Conservation (phyloP, 257 asterid species). For the Ophiorrhiza pumila region DNA sequence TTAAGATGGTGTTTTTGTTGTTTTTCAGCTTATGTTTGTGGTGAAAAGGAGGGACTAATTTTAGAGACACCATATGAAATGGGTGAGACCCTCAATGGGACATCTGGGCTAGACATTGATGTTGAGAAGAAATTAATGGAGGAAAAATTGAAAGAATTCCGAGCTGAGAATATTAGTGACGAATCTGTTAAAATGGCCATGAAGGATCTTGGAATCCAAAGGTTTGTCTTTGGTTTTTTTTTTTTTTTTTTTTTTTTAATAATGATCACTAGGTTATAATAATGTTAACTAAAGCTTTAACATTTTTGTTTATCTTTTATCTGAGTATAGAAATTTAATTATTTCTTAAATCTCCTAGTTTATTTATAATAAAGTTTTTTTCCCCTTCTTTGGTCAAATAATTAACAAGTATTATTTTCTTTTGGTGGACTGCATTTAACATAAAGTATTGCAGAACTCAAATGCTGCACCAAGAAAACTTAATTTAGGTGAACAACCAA, state of each 20-base stretch:
- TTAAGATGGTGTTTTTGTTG: too few relatives aligned
- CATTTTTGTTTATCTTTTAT: too few relatives aligned
- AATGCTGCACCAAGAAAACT: neutral
- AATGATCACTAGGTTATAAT: too few relatives aligned
- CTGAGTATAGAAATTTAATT: too few relatives aligned
- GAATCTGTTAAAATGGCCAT: constrained; percentile 25
- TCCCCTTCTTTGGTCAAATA: too few relatives aligned
- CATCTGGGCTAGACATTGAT: constrained; percentile 33
- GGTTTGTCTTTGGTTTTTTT: constrained; percentile 20
- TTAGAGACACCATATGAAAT: constrained; percentile 30
- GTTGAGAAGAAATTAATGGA: constrained; percentile 32
- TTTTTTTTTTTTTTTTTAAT: neutral
- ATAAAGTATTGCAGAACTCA: too few relatives aligned
- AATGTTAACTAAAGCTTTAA: too few relatives aligned
- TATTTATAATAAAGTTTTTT: too few relatives aligned
- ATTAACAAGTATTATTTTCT: too few relatives aligned
- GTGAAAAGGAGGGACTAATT: constrained; percentile 37
- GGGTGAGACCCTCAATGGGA: constrained; percentile 38
- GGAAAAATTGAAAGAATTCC: constrained; percentile 28
- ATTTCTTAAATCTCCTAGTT: too few relatives aligned
- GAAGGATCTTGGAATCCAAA: constrained; percentile 41
- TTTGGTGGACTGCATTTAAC: too few relatives aligned
- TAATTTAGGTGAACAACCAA: constrained; percentile 3
- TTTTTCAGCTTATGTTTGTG: constrained; percentile 40
- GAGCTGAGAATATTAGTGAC: constrained; percentile 19